Evolutionary conservation across 2,329 filamentous ascomycete species (phyloP).

Genomic region (Monilinia aucupariae): DNA sequence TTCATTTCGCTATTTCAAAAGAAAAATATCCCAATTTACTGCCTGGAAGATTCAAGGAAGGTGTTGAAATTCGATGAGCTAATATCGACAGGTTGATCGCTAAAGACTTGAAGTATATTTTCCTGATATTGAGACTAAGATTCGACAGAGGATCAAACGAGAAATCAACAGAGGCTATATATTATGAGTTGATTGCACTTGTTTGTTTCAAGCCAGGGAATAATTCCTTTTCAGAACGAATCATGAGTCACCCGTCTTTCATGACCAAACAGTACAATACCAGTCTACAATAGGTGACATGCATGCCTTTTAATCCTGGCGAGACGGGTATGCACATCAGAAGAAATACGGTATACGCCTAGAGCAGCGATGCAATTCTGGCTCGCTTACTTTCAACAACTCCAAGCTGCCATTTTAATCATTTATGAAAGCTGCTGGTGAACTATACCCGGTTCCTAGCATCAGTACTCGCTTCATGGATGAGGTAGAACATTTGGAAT

Average conservation of each 20-base stretch:
- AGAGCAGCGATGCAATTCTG: not conserved
- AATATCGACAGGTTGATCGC: not conserved
- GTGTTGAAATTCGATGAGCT: not conserved
- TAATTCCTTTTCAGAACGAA: too few species aligned
- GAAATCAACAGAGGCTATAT: not conserved
- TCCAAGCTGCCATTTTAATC: not conserved
- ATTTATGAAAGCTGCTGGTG: not conserved
- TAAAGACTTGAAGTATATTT: too few species aligned
- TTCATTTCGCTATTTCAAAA: not conserved
- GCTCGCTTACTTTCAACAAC: not conserved
- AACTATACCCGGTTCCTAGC: too few species aligned
- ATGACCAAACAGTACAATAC: not conserved
- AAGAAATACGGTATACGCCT: not conserved
- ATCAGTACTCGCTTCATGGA: not conserved
- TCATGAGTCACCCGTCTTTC: not conserved
- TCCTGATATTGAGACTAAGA: too few species aligned
- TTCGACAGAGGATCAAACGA: not conserved
- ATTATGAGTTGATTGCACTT: not conserved
- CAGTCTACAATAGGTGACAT: not conserved
- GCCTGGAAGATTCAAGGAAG: too few species aligned
- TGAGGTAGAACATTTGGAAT: not conserved
- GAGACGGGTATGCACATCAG: not conserved
- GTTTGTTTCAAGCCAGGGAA: not conserved
- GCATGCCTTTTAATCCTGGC: not conserved
- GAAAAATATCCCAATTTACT: not conserved